Base-by-base conservation (phyloP, 1,139 yeast genomes). In the Yamadazyma trypodendri region DNA sequence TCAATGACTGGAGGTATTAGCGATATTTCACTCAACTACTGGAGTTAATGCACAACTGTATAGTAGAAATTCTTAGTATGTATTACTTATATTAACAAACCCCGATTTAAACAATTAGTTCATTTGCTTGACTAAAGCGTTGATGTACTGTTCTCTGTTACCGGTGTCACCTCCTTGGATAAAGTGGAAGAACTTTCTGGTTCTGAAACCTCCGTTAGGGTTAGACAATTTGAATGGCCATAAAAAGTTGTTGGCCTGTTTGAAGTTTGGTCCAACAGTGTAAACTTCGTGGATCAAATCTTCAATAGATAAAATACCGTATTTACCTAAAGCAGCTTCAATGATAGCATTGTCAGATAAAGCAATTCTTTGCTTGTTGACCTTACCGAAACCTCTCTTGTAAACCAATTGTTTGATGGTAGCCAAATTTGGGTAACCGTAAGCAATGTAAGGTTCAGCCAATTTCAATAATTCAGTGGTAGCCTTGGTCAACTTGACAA, bases 201-300 rank as follows among this genome's bases (percentile, higher is more conserved):
- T 87, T 78, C 97, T 95, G 97, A 96, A 92, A 74, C 98, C 98
- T 73, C 98, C 98, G 71, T 82, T 81, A 71, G 98, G 98, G 84
- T 88, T 89, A 63, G 97, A 89, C 69, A 92, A 85, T 83, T 90
- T 86, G 96, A 92, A 92, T 77, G 98, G 98, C 97, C 97, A 92
- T 77, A 92, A 81, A 82, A 92, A 92, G 97, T 92, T 92, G 89
- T 88, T 86, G 62, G 89, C 98, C 81, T 92, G 97, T 83, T 92
- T 92, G 90, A 92, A 92, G 92, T 89, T 88, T 72, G 97, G 97
- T 69, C 97, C 97, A 69, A 90, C 97, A 54, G 97, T 85, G 86
- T 79, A 84, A 65, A 92, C 87, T 81, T 92, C 98, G 85, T 92
- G 98, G 75, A 92, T 87, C 77, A 92, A 82, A 73, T 92, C 98